Base-by-base conservation (phyloP, 805 yeast genomes). In the Lachancea dasiensis region DNA sequence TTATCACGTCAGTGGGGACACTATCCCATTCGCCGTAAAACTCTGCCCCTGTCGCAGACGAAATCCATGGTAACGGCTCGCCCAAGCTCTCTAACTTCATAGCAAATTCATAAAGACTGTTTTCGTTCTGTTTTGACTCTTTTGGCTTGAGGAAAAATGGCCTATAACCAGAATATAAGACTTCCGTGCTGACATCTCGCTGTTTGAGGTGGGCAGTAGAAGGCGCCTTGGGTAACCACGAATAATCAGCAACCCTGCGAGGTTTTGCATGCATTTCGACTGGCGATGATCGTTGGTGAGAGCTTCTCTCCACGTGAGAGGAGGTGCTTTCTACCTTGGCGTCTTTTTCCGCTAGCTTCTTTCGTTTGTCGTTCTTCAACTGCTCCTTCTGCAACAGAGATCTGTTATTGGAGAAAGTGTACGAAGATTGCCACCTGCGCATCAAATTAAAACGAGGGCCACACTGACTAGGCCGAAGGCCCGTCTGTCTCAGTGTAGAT, bases 21-120 rank as follows among this genome's bases (percentile, higher is more conserved):
- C 47, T 46, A 25, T 58, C 61, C 63, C 63, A 60, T 34, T 58
- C 64, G 6, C 49, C 48, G 36, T 55, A 63, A n/a, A 44, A 46
- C 39, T 63, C 65, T 9, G 56, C 35, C 0, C 67, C 67, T 1
- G 65, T 52, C 1, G 67, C 65, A 9, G 67, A 60, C 36, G 54
- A 51, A 15, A 51, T 48, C 67, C 67, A 63, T 6, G 59, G 54
- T 1, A 61, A 51, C 35, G 47, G 57, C 41, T 47, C 57, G 35
- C 44, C 47, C 14, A 39, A 45, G 25, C 51, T 53, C 32, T 54
- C 58, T 39, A 49, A 27, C 39, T 49, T 45, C 66, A 64, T 46
- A 27, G 58, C 50, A 51, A 52, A 39, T 39, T 54, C 51, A 39
- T 53, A 50, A 31, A 61, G 34, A 31, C 49, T 32, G 37, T 49